Base-by-base conservation (phyloP, 2,329 filamentous ascomycete species). In the Fusarium marasasianum region DNA sequence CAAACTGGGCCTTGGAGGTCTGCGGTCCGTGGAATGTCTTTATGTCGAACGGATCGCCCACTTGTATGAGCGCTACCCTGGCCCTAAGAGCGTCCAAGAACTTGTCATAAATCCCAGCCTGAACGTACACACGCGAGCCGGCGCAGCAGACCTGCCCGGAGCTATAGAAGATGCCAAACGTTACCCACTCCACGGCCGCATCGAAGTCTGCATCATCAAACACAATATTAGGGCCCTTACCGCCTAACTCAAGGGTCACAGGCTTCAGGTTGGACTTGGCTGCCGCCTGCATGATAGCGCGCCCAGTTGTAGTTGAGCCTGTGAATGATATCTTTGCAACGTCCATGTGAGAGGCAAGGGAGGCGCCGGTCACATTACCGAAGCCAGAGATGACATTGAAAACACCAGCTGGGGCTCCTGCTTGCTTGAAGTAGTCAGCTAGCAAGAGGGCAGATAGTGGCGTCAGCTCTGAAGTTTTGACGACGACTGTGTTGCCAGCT, bases 11-110 rank as follows among this genome's bases (percentile, higher is more conserved):
- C 22, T 50, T 50, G 29, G 29, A 50, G 3, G 47, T 33, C 5
- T 50, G 47, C 11, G 47, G 29, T 18, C 47, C 29, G 22, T 50
- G 47, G 29, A 50, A 50, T 18, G 47, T 50, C 1, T 50, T 13
- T 1, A 33, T 50, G 29, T 50, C 22, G 1, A 50, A 50, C 3
- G 47, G 47, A 50, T 50, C 47, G 5, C 47, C 47, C 47, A 50
- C 29, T 18, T 5, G 4, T 7, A 50, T 50, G 0, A 0, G 15
- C 3, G 47, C 29, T 33, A 50, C 47, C 11, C 29, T 33, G 0
- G 15, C 11, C 15, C 29, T 31, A 1, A 33, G 29, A 6, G 47
- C 22, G 0, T 50, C 5, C 5, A 50, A 6, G 3, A 50, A 50
- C 10, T 22, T 50, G 8, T 18, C 22, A 6, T 50, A 50, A n/a